Conservation (phyloP, 2,329 filamentous ascomycete genomes). For the Botryotinia calthae region DNA sequence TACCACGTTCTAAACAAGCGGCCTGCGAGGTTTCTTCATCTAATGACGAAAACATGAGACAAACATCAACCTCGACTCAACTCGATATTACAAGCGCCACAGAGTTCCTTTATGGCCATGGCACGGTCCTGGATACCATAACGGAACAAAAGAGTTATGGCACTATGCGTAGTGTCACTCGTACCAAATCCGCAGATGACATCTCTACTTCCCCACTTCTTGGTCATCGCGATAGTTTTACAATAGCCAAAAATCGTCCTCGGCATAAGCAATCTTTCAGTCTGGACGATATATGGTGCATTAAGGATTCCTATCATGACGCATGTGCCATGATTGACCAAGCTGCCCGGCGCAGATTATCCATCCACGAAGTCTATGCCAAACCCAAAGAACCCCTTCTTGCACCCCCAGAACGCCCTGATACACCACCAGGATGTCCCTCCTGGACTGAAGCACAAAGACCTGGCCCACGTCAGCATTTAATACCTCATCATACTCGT, state of each 20-base stretch:
- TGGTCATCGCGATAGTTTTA: constrained; percentile 35
- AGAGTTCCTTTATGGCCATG: constrained; percentile 43
- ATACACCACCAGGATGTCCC: constrained; percentile 38
- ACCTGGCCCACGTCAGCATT: constrained; percentile 13
- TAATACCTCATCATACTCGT: constrained; percentile 20
- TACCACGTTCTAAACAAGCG: constrained; percentile 9
- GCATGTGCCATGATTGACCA: constrained; percentile 32
- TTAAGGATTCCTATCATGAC: constrained; percentile 37
- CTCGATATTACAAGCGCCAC: constrained; percentile 3
- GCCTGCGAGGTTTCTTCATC: not conserved
- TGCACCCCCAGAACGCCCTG: constrained; percentile 33
- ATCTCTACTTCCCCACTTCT: constrained; percentile 33
- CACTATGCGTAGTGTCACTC: constrained; percentile 37
- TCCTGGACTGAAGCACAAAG: constrained; percentile 38
- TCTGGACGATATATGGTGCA: constrained; percentile 37
- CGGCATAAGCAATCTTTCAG: constrained; percentile 40
- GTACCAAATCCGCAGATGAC: constrained; percentile 34
- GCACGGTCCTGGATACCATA: constrained; percentile 43
- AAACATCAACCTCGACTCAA: constrained; percentile 12
- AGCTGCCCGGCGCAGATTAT: constrained; percentile 23
- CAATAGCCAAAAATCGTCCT: constrained; percentile 28
- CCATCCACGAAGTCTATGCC: constrained; percentile 36
- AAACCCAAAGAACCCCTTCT: constrained; percentile 35
- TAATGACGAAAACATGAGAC: constrained; percentile 18
- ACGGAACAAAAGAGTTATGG: constrained; percentile 43